phyloP scores from a whole-genome alignment of 2,329 filamentous ascomycete genomes.

The Diaporthe eres region DNA sequence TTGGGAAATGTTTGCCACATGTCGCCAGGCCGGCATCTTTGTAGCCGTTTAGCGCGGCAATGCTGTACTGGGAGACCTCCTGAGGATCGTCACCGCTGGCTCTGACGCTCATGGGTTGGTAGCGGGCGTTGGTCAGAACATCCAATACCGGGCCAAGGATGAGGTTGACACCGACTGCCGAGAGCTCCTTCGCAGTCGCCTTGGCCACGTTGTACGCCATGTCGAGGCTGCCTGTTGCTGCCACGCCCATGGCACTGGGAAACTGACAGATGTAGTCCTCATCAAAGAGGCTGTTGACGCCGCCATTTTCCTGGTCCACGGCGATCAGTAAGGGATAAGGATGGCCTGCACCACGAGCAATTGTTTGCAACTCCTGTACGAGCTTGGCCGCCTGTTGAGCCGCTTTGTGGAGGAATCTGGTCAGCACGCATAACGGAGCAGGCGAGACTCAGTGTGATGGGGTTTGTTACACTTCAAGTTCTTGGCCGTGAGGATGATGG shows the following conservation, averaged over 20 bases:
- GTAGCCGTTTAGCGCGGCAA: constrained; percentile 92
- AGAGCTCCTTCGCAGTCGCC: constrained; percentile 92
- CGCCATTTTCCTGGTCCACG: constrained; percentile 97
- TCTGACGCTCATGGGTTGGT: constrained; percentile 90
- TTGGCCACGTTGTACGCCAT: constrained; percentile 92
- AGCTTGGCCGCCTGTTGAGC: constrained; percentile 90
- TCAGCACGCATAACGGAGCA: constrained; percentile 48
- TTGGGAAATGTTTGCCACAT: constrained; percentile 96
- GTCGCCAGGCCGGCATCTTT: constrained; percentile 91
- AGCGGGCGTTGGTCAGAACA: constrained; percentile 92
- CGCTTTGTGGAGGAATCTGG: constrained; percentile 65
- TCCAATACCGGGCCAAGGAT: constrained; percentile 95
- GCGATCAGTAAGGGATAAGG: constrained; percentile 90
- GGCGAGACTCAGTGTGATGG: constrained; percentile 10
- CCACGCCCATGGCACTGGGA: constrained; percentile 95
- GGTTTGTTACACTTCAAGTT: constrained; percentile 80
- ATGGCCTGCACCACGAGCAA: constrained; percentile 91
- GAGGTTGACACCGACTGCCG: constrained; percentile 94
- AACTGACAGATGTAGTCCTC: constrained; percentile 97
- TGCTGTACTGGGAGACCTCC: constrained; percentile 92
- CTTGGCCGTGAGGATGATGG: constrained; percentile 86
- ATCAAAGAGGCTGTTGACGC: constrained; percentile 96
- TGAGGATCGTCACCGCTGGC: constrained; percentile 94
- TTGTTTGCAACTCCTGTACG: constrained; percentile 91
- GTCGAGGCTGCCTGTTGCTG: constrained; percentile 88